Evolutionary conservation across 169 alveolate genomes (phyloP), one percentile per base, ranked within the genome.

Genomic region (Blepharisma undulans): DNA sequence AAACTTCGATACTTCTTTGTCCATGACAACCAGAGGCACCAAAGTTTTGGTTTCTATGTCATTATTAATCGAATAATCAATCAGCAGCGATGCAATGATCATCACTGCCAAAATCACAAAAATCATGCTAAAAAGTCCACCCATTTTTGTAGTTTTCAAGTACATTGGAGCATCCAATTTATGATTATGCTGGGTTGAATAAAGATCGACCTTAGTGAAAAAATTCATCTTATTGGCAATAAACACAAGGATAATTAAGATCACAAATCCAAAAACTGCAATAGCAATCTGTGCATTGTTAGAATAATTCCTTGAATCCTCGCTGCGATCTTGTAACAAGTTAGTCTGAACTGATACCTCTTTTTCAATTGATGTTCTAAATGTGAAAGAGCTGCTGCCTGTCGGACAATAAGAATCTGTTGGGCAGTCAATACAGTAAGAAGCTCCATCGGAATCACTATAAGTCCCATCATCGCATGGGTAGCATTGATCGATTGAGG

Each of bases 41-140:
- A 85, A 59, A 2, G 90, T 32, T 72, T 85, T 60, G 48, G 33
- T 34, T 16, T 85, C 90, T 61, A 19, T 30, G 7, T 7, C 8
- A 25, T 85, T 85, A 84, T 85, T 84, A 5, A 66, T 22, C 5
- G 25, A 25, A 34, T 66, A 85, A 71, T 59, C 19, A 21, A 85
- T n/a, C 3, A 34, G 3, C 21, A 48, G 7, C 2, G 79, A 25
- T 5, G 19, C 36, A 19, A 71, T 33, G 7, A 36, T 29, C 27
- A 86, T 32, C 0, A 61, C 14, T 2, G 91, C 81, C 25, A 36
- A 29, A 21, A 86, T 22, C 1, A 86, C 4, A 88, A 88, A 88
- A 76, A 88, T 25, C 6, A 88, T 48, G 1, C 79, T 4, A 61
- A 88, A 88, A 88, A 88, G 2, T 22, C 92, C 92, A 29, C 92